Evolutionary conservation across 2,329 filamentous ascomycete species (phyloP), one percentile per base, ranked within the genome.

Genomic region (Zelopaecilomyces penicillatus): DNA sequence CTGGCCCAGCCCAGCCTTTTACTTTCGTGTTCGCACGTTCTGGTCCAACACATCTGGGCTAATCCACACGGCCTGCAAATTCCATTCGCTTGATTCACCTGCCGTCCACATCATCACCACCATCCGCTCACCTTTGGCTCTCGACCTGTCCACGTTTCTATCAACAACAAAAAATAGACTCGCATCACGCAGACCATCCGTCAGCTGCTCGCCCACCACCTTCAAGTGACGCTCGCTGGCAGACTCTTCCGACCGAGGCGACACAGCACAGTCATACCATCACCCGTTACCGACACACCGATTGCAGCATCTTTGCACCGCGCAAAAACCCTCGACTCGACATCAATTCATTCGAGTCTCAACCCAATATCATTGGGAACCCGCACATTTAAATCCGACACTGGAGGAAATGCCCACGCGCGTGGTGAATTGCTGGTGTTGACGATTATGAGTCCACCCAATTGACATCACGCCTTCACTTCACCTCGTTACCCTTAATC

Each of bases 391-490:
- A 19, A 19, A 19, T 19, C 19, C 19, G 19, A 19, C 19, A 19
- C 19, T 19, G 19, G 19, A 19, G 35, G 44, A 32, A 37, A 44
- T 47, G 44, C 44, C 31, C 34, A 19, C 44, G 40, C 39, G 35
- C 36, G 28, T 40, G 31, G 32, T 29, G 39, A 34, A 42, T 33
- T 35, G 10, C n/a, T 38, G 37, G 28, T 34, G 27, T 40, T 48
- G 47, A 42, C 50, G 51, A 54, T 46, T 56, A 54, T 56, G 54
- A 50, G 42, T 51, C 45, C 41, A 45, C 43, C 42, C 35, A 48
- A 48, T 45, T 55, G 46, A 52, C 39, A 37, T 19, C 45, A 39
- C 47, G 43, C 31, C 42, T 30, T 42, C 33, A 36, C n/a, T 19
- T 19, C 19, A 19, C 19, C 19, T 19, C 19, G 19, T 19, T 19